These are phyloP conservation scores for Lentinula novae-zelandiae DNA, from an alignment of 1,284 basidiomycete species.

Conservation along the genomic window DNA sequence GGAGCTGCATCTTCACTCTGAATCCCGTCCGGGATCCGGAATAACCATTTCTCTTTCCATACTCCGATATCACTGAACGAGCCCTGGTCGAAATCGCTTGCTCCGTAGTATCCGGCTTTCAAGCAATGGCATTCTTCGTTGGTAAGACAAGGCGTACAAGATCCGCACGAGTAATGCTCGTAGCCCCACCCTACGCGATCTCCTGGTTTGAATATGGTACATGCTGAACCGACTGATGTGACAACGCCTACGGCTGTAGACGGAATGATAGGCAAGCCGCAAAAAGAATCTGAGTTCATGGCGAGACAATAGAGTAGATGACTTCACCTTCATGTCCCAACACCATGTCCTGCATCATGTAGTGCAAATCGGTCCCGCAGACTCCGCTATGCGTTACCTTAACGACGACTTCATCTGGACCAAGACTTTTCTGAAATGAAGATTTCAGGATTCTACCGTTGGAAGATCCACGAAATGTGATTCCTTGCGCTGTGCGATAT, in stretches of 20 bases:
- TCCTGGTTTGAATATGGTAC: constrained; percentile 37
- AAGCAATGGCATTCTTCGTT: constrained; percentile 24
- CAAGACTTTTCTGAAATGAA: constrained; percentile 2
- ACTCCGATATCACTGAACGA: constrained; percentile 34
- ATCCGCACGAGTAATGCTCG: constrained; percentile 19
- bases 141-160: constrained; percentile 19
- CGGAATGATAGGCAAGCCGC: neutral
- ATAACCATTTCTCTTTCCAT: constrained; percentile 28
- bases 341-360: constrained; percentile 25
- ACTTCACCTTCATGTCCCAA: constrained; percentile 49
- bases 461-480: constrained; percentile 11
- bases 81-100: constrained; percentile 24
- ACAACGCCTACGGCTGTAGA: constrained; percentile 2
- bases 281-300: neutral
- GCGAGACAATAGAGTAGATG: neutral
- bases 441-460: constrained; percentile 9
- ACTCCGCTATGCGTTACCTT: constrained; percentile 24
- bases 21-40: constrained; percentile 29
- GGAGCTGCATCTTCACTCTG: constrained; percentile 29
- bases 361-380: constrained; percentile 48
- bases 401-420: constrained; percentile 10
- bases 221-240: neutral
- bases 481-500: neutral
- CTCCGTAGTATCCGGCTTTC: constrained; percentile 17
- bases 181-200: constrained; percentile 26